Percentiles rank a stretch among this genome's conserved stretches.
Evolutionary conservation across 169 alveolate genomes (phyloP).

Genomic region (Cryptosporidium sp.): DNA sequence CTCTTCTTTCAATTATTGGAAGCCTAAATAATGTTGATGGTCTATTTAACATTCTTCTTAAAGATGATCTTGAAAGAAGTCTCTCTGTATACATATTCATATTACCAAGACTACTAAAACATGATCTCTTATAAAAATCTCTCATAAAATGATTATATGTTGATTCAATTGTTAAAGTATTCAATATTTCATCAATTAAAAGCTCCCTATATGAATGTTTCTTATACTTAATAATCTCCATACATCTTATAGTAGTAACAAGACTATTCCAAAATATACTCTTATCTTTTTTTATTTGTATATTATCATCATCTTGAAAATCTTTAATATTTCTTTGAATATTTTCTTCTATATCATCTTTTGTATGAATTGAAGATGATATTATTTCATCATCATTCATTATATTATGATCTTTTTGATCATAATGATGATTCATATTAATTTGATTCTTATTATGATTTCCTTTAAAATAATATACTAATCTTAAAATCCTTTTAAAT

Average conservation of each 20-base stretch:
- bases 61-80: constrained; percentile 29
- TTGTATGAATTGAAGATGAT: neutral
- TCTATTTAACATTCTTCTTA: neutral
- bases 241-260: constrained; percentile 22
- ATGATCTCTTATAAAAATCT: constrained; percentile 9
- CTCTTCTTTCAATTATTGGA: constrained; percentile 44
- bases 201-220: constrained; percentile 55
- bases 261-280: constrained; percentile 25
- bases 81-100: constrained; percentile 39
- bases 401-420: too few relatives aligned
- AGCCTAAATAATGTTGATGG: constrained; percentile 49
- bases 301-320: neutral
- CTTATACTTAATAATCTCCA: constrained; percentile 41
- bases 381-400: neutral
- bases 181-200: constrained; percentile 52
- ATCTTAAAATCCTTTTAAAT: constrained; percentile 76
- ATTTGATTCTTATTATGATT: constrained; percentile 6
- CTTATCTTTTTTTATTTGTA: neutral
- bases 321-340: neutral
- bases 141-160: constrained; percentile 2
- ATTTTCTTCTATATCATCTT: neutral
- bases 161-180: constrained; percentile 8
- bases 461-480: constrained; percentile 25
- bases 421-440: neutral
- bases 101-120: constrained; percentile 19